Evolutionary conservation across 495 filamentous ascomycete genomes (phyloP), one percentile per base, ranked within the genome.

Genomic region (Parmelia sp.): DNA sequence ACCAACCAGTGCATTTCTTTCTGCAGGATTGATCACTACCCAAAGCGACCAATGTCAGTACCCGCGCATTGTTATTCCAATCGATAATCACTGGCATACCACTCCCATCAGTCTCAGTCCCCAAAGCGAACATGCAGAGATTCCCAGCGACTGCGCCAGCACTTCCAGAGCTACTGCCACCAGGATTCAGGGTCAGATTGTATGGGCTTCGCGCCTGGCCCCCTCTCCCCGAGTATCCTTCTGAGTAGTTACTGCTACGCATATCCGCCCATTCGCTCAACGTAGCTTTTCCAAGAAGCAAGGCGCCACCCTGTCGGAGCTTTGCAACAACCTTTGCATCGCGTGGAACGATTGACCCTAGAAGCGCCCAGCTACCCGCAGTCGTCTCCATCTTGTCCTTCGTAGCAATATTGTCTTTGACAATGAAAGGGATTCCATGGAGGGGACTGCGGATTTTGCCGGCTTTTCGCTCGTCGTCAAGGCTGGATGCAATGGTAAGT

Each of bases 21-120:
- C 82, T 1, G 88, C 87, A 6, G 88, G 88, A 71, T 86, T 86
- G 72, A 90, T 89, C 10, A 90, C 78, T 75, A 49, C 31, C 60
- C 10, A 31, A 45, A 11, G 42, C 0, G 33, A 45, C 14, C 8
- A 17, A 17, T 0, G 33, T 63, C 29, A 57, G 25, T 19, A 17
- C 19, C 19, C 12, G 14, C 3, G 55, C 10, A 14, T 31, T 1
- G 3, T 45, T 33, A 6, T 10, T 5, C 1, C n/a, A 23, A 23
- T 8, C 23, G 19, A 36, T 25, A 25, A 29, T 21, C 27, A 68
- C 1, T 7, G 21, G 29, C 35, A 9, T 31, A 75, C 75, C 82
- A 75, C 84, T 87, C 21, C 86, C 86, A 70, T 90, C 88, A 0
- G 87, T 91, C 73, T 90, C 88, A 0, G 88, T 89, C n/a, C 88